Percentiles rank a stretch among this genome's conserved stretches.
Conservation (phyloP, 2,329 filamentous ascomycete genomes). For the Mollisia scopiformis region DNA sequence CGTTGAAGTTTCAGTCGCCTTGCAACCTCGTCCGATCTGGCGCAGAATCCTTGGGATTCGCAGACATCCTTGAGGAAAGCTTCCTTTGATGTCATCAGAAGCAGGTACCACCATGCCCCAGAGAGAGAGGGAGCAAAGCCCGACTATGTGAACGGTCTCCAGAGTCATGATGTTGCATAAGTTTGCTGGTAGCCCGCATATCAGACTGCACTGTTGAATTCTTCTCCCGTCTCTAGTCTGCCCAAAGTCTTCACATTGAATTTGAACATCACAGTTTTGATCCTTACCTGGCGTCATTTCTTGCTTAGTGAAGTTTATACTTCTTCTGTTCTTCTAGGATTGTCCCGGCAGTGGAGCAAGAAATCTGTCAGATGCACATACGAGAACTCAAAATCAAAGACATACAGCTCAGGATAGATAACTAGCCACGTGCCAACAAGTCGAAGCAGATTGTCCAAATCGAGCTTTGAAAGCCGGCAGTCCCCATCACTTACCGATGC, state of each 20-base stretch:
- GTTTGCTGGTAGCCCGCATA: not conserved
- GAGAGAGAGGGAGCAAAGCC: not conserved
- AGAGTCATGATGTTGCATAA: constrained; percentile 1
- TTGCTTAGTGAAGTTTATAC: too few species aligned
- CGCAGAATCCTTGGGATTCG: not conserved
- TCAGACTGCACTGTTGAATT: not conserved
- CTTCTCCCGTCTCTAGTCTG: not conserved
- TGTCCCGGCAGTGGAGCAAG: not conserved
- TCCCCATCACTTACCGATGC: not conserved
- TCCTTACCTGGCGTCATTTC: too few species aligned
- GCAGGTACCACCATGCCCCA: not conserved
- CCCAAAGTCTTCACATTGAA: not conserved
- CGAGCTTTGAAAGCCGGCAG: not conserved
- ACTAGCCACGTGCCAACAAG: too few species aligned
- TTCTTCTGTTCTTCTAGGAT: not conserved
- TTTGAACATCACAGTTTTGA: too few species aligned
- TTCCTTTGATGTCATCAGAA: not conserved
- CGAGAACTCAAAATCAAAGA: not conserved
- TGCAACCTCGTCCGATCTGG: not conserved
- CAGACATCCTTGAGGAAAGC: not conserved
- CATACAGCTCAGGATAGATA: not conserved
- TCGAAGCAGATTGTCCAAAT: not conserved
- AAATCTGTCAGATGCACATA: not conserved
- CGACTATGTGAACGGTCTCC: too few species aligned
- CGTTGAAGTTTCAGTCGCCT: not conserved